Base-by-base conservation (phyloP, 2,329 filamentous ascomycete genomes). In the Emydomyces testavorans region DNA sequence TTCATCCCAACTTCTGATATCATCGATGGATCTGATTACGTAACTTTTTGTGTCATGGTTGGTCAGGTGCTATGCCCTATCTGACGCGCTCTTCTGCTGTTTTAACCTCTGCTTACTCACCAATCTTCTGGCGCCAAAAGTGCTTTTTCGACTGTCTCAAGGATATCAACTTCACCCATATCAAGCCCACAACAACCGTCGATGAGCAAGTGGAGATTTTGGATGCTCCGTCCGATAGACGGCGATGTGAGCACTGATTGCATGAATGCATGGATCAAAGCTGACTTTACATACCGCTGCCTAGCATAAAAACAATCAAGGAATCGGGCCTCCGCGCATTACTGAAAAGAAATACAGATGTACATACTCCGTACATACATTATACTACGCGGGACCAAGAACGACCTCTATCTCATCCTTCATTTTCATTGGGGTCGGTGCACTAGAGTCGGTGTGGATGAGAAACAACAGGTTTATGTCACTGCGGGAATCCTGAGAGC, bases 241-340 rank as follows among this genome's bases (percentile, higher is more conserved):
- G n/a, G n/a, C n/a, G n/a, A n/a, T n/a, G n/a, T n/a, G n/a, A n/a
- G n/a, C n/a, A n/a, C n/a, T n/a, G n/a, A n/a, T n/a, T n/a, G n/a
- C n/a, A n/a, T n/a, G n/a, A n/a, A n/a, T n/a, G n/a, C n/a, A n/a
- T n/a, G n/a, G n/a, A n/a, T n/a, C n/a, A n/a, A n/a, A n/a, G n/a
- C n/a, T n/a, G n/a, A n/a, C n/a, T n/a, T n/a, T n/a, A n/a, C n/a
- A n/a, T n/a, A n/a, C n/a, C n/a, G n/a, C n/a, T n/a, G n/a, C n/a
- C n/a, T n/a, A 55, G 47, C 55, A 57, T 36, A 53, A 48, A 36
- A 53, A 53, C 24, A 24, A 55, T 43, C 37, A 48, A 48, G 50
- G 16, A 26, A 46, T 52, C 52, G 44, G 40, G 49, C 29, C 43
- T 55, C 21, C 44, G 47, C 8, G 52, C 15, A 37, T 45, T 21